Conservation (phyloP, 2,329 filamentous ascomycete genomes). For the Huntiella decipiens region DNA sequence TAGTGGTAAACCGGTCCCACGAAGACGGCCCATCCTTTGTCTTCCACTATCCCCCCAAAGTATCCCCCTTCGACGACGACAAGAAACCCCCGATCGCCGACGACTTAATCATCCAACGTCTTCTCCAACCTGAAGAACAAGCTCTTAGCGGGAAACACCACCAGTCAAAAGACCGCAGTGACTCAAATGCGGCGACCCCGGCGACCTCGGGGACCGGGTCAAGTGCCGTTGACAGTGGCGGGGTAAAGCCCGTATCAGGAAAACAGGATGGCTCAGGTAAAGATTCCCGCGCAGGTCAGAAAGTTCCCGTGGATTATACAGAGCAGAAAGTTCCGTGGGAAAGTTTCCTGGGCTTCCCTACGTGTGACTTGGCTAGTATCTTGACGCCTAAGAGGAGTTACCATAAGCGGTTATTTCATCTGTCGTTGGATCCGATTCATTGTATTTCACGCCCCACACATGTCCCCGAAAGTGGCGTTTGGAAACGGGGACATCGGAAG, state of each 20-base stretch:
- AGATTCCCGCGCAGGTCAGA: constrained; percentile 18
- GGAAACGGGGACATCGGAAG: constrained; percentile 25
- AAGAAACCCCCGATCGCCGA: constrained; percentile 26
- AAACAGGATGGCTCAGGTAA: neutral
- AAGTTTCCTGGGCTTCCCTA: constrained; percentile 51
- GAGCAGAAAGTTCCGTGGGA: constrained; percentile 49
- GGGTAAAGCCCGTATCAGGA: no score
- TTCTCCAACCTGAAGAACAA: constrained; percentile 21
- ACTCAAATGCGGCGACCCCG: no score
- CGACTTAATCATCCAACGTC: constrained; percentile 30
- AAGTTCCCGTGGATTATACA: constrained; percentile 28
- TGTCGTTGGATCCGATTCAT: constrained; percentile 60
- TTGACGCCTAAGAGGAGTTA: constrained; percentile 57
- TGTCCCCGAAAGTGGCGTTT: constrained; percentile 57
- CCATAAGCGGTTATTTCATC: constrained; percentile 66
- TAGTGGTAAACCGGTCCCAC: constrained; percentile 55
- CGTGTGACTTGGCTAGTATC: constrained; percentile 62
- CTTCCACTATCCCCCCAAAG: constrained; percentile 68
- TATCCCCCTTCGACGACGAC: constrained; percentile 18
- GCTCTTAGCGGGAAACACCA: constrained; percentile 14
- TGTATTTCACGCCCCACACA: constrained; percentile 74
- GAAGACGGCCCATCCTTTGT: constrained; percentile 59
- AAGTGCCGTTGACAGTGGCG: no score
- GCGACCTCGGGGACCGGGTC: no score
- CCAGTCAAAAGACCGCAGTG: neutral